Conservation (phyloP, 345 rosid genomes). For the Gossypium turneri region DNA sequence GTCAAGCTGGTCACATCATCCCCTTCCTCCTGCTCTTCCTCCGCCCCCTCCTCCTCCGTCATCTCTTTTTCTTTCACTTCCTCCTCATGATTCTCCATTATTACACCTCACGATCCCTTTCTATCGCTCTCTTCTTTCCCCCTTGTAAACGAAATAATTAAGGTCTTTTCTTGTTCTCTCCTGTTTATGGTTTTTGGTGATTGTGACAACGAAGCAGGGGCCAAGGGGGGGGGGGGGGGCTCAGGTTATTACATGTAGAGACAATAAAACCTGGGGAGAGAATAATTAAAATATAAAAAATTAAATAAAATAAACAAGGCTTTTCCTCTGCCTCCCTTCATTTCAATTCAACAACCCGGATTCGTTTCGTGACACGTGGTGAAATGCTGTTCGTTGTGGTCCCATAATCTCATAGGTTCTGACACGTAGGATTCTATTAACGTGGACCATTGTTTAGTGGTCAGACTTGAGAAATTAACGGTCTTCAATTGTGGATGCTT, state of each 20-base stretch:
- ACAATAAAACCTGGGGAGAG: not conserved
- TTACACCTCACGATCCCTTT: slow-evolving; percentile 16
- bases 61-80: not conserved
- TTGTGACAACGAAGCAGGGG: slow-evolving; percentile 27
- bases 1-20: slow-evolving; percentile 59
- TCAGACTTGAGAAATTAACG: not conserved
- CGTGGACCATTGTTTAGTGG: not conserved
- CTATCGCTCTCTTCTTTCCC: slow-evolving; percentile 17
- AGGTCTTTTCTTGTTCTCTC: not conserved
- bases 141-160: not conserved
- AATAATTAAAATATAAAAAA: not conserved
- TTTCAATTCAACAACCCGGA: slow-evolving; percentile 4
- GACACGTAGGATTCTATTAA: slow-evolving; percentile 12
- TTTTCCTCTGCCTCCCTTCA: not conserved
- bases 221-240: not conserved
- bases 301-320: not conserved
- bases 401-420: not conserved
- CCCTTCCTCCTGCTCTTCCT: slow-evolving; percentile 37
- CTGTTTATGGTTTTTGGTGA: slow-evolving; percentile 20
- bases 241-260: slow-evolving; percentile 13
- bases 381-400: not conserved
- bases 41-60: slow-evolving; percentile 26
- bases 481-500: not conserved
- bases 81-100: slow-evolving; percentile 9
- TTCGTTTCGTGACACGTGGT: slow-evolving; percentile 19